Base-by-base conservation (phyloP, 1,139 yeast species). In the Saccharomyces pastorianus region DNA sequence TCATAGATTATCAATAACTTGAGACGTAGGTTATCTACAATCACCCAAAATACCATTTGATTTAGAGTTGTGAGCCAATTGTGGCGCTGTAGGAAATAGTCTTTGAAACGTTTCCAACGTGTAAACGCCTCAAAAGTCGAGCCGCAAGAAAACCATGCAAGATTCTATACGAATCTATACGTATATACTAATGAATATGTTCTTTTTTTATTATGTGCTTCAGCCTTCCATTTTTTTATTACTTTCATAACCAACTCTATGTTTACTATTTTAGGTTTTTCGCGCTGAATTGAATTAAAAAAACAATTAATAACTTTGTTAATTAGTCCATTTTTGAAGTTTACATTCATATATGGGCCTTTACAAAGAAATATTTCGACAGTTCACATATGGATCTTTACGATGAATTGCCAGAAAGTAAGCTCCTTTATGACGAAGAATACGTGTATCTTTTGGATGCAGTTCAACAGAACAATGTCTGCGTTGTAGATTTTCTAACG, bases 401-500 rank as follows among this genome's bases (percentile, higher is more conserved):
- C 58, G 72, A 71, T 53, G 73, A 71, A 54, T 64, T 71, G 34
- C 74, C 75, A 0, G 44, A 57, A 7, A 71, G 75, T 32, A 42
- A 55, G 27, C 57, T 73, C 32, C 62, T 71, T 23, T 62, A 65
- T 58, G 66, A 64, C 13, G 63, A 63, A 3, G 66, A 70, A 14
- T 76, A 66, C 54, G 55, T 56, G 9, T 56, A 55, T 1, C 53
- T 71, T 46, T 53, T 68, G 17, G 66, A 64, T 5, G 53, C 70
- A 3, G 61, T 73, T n/a, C 59, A 58, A 29, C 56, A 59, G 5
- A 56, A 62, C 47, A 60, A 66, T 26, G 65, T 79, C 6, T 66
- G 77, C 0, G 69, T 76, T 0, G 60, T 73, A 4, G 83, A 80
- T 54, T 64, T 80, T 26, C 61, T 78, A 14, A 64, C 77, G 1